These are phyloP conservation scores for Hygrophila difformis DNA, from an alignment of 257 asterid genomes.

Conservation along the genomic window DNA sequence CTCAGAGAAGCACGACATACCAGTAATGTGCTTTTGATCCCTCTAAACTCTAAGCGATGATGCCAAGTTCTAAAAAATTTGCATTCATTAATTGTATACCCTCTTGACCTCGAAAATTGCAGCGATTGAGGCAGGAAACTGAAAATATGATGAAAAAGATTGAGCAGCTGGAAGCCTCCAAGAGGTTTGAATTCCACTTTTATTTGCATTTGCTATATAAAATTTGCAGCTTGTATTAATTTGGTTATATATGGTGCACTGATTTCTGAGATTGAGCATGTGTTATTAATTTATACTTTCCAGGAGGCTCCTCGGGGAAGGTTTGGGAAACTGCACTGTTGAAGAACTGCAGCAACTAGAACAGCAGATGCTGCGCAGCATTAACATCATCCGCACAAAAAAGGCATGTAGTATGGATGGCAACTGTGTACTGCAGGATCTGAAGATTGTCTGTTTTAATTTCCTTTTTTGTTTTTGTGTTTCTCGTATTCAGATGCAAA, in stretches of 20 bases:
- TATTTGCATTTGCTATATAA: neutral
- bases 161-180: constrained; percentile 70
- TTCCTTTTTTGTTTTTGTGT: too few species aligned
- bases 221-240: too few species aligned
- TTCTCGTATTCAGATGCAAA: neutral
- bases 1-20: constrained; percentile 38
- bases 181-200: constrained; percentile 33
- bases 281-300: neutral
- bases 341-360: constrained; percentile 77
- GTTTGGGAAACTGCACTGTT: constrained; percentile 45
- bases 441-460: neutral
- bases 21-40: constrained; percentile 24
- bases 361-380: constrained; percentile 68
- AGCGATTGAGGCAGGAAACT: constrained; percentile 61
- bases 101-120: constrained; percentile 11
- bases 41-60: constrained; percentile 6
- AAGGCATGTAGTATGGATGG: constrained; percentile 29
- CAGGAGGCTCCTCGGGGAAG: constrained; percentile 84
- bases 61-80: too few species aligned
- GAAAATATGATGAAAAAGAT: constrained; percentile 65
- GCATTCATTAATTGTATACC: neutral
- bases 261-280: too few species aligned
- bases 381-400: constrained; percentile 52
- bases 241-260: too few species aligned
- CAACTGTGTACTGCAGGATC: neutral